Conservation (phyloP, 1,284 basidiomycete species). For the Sporisorium scitamineum region DNA sequence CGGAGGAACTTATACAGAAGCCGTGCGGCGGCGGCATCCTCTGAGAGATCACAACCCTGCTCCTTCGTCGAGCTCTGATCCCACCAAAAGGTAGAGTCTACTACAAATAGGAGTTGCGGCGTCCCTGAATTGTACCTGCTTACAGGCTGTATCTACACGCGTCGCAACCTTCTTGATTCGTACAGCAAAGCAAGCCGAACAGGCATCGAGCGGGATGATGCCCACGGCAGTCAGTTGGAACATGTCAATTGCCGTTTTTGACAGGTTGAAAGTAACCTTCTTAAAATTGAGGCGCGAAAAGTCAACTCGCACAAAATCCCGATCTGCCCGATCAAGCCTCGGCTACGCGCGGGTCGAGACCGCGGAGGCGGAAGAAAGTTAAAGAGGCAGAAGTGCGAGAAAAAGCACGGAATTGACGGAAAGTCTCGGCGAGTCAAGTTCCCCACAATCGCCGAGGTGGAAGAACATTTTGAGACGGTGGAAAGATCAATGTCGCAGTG, state of each 20-base stretch:
- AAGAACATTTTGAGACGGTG: conserved; percentile 23
- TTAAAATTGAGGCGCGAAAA: background rate
- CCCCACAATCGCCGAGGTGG: conserved; percentile 25
- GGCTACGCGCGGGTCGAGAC: conserved; percentile 24
- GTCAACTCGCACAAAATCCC: background rate
- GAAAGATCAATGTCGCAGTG: conserved; percentile 7
- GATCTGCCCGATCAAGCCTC: conserved; percentile 8
- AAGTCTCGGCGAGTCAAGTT: background rate
- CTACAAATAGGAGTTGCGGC: conserved; percentile 8
- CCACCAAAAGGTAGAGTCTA: conserved; percentile 10
- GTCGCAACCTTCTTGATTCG: conserved; percentile 4
- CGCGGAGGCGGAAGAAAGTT: conserved; percentile 50
- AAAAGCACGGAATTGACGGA: conserved; percentile 40
- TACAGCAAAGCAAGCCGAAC: background rate
- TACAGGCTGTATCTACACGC: background rate
- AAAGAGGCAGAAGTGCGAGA: background rate
- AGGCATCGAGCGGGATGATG: background rate
- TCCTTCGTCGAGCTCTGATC: background rate
- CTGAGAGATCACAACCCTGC: background rate
- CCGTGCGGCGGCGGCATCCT: background rate
- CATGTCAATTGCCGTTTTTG: conserved; percentile 14
- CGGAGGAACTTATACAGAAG: background rate
- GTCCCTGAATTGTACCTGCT: conserved; percentile 4
- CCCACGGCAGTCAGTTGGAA: conserved; percentile 4
- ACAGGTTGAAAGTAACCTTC: conserved; percentile 2